Evolutionary conservation across 768 basidiomycete species (phyloP).

Genomic region (Dacryopinax primogenitus): DNA sequence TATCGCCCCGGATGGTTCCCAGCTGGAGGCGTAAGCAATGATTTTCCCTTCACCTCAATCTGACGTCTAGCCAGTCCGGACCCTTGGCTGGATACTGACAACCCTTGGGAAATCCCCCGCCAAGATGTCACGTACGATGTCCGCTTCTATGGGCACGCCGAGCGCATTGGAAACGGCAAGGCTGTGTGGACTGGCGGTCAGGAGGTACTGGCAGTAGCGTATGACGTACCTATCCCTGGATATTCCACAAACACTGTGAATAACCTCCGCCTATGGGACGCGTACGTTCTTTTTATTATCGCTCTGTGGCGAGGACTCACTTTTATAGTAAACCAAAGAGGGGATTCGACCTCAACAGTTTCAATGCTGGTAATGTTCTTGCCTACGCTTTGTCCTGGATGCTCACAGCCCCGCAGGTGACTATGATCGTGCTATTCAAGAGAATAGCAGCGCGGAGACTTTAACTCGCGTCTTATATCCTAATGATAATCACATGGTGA

Average conservation of each 20-base stretch:
- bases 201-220: constrained; percentile 85
- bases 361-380: constrained; percentile 54
- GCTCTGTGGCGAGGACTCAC: neutral
- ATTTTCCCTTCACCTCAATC: neutral
- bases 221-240: constrained; percentile 87
- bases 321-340: constrained; percentile 54
- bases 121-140: constrained; percentile 76
- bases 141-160: constrained; percentile 78
- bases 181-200: constrained; percentile 59
- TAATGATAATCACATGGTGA: constrained; percentile 63
- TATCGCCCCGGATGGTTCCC: constrained; percentile 65
- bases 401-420: constrained; percentile 54
- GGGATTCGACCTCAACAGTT: constrained; percentile 86
- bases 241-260: constrained; percentile 26
- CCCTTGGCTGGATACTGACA: constrained; percentile 79
- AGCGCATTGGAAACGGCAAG: constrained; percentile 44
- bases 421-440: constrained; percentile 79
- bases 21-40: constrained; percentile 55
- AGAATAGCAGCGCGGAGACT: constrained; percentile 79
- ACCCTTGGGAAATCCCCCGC: constrained; percentile 70
- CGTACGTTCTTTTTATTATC: neutral
- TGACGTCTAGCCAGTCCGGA: constrained; percentile 39
- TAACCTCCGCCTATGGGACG: constrained; percentile 2
- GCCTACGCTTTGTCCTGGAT: neutral
- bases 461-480: constrained; percentile 95